Base-by-base conservation (phyloP, 257 asterid species). In the Cruciata laevipes region DNA sequence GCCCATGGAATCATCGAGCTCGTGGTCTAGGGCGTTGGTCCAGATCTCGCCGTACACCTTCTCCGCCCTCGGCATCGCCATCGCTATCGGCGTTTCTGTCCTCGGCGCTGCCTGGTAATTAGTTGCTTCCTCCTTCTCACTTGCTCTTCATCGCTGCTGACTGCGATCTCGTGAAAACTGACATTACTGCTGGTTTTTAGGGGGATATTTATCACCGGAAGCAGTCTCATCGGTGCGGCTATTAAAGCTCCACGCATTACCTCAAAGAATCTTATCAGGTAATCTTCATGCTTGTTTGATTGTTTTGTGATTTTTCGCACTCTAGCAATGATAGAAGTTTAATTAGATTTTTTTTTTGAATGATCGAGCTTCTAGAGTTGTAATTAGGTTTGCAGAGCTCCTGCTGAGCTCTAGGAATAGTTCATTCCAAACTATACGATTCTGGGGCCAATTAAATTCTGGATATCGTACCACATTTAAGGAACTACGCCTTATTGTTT, bases 31-130 rank as follows among this genome's bases (percentile, higher is more conserved):
- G 55, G 99, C 97, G 27, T 52, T 93, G 86, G 83, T 90, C 67
- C 89, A 75, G 78, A 88, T 93, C 87, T 90, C 97, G 47, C 99
- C 99, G 1, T 93, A 93, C 87, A 90, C 97, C 38, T 93, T 90
- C 81, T 66, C 97, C 69, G 90, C 99, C 78, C 65, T 93, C 71
- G 99, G 99, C 68, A 93, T 93, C 61, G 95, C 99, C 30, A 66
- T 93, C 61, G 84, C 99, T 10, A 90, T 93, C 60, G 99, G 99
- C 25, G 99, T 93, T 70, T 93, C 99, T 6, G 99, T 93, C 53
- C 97, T 93, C 76, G 99, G 99, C 42, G 99, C 99, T 37, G 97
- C 99, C 38, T 94, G 97, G 97, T 94, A 83, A 23, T n/a, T 57
- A 21, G 2, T 6, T n/a, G 17, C 66, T 61, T 25, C 65, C 9